Base-by-base conservation (phyloP, 208 protist species). In the Leishmania tarentolae region DNA sequence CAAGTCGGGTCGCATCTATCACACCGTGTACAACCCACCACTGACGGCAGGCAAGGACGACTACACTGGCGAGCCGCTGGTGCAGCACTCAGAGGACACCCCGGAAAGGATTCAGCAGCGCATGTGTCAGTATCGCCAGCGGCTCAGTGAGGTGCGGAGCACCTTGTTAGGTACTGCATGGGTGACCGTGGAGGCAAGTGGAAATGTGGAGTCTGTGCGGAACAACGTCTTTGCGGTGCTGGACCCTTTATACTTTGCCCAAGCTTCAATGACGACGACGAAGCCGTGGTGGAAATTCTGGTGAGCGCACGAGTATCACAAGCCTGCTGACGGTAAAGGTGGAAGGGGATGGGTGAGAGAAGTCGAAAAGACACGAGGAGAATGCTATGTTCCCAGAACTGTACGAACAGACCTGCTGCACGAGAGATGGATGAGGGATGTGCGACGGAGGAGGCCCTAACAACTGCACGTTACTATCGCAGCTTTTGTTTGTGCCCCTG, bases 1-100 rank as follows among this genome's bases (percentile, higher is more conserved):
- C 21, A 86, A 66, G 28, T 96, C 89, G 35, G 97, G 97, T 2
- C 90, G 98, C n/a, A 90, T 94, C 59, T 99, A 99, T 76, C 95
- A 99, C 90, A 90, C 86, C 11, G 44, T 92, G 40, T 99, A 97
- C 93, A 93, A 95, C 86, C 97, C 97, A 21, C 97, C 98, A 13
- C 92, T 93, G 73, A 86, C 90, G 15, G 78, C 87, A 6, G 92
- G 92, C 65, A 91, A 92, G 50, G 97, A 99, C 80, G 97, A 99
- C 83, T 80, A 97, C 66, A 99, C 97, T 8, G 94, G 96, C 13
- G 95, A 99, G 81, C 84, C 86, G 57, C 93, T 99, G 0, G 86
- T 93, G 68, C 94, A 98, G 83, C 84, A 95, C 44, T 70, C 83
- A 13, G 97, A 99, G 72, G 98, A 99, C 85, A 97, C 88, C 59